phyloP scores from a whole-genome alignment of 176 grass and related monocot genomes.

The Oryza glaberrima region DNA sequence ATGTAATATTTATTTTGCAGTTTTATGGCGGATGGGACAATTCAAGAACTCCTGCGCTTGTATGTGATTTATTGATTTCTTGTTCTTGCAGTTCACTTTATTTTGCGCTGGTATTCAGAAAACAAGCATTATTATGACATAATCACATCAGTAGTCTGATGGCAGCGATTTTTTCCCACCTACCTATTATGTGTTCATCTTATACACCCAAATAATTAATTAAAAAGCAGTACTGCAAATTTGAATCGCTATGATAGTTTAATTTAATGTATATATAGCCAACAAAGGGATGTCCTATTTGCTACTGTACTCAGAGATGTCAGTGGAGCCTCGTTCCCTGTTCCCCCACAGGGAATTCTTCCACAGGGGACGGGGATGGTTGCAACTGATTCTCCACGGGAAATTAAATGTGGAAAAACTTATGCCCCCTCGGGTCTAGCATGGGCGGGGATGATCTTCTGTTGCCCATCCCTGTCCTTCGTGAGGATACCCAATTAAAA shows the following conservation, averaged over 20 bases:
- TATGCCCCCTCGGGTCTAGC: no score
- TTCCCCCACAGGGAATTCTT: no score
- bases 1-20: slow-evolving; percentile 54
- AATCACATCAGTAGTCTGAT: slow-evolving; percentile 20
- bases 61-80: slow-evolving; percentile 48
- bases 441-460: no score
- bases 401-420: no score
- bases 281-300: not conserved
- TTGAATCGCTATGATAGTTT: slow-evolving; percentile 23
- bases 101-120: slow-evolving; percentile 28
- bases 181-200: slow-evolving; percentile 7
- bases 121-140: slow-evolving; percentile 1
- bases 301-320: not conserved
- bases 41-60: slow-evolving; percentile 61
- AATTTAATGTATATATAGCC: slow-evolving; percentile 7
- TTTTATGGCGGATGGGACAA: slow-evolving; percentile 62
- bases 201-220: slow-evolving; percentile 29
- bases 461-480: no score
- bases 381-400: no score
- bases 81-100: slow-evolving; percentile 29
- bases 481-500: no score
- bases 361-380: no score
- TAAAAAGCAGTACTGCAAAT: slow-evolving; percentile 2
- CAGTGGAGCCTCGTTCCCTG: no score
- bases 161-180: slow-evolving; percentile 15